These are phyloP conservation scores for Marasmius fiardii DNA, from an alignment of 1,284 basidiomycete genomes.

Conservation along the genomic window DNA sequence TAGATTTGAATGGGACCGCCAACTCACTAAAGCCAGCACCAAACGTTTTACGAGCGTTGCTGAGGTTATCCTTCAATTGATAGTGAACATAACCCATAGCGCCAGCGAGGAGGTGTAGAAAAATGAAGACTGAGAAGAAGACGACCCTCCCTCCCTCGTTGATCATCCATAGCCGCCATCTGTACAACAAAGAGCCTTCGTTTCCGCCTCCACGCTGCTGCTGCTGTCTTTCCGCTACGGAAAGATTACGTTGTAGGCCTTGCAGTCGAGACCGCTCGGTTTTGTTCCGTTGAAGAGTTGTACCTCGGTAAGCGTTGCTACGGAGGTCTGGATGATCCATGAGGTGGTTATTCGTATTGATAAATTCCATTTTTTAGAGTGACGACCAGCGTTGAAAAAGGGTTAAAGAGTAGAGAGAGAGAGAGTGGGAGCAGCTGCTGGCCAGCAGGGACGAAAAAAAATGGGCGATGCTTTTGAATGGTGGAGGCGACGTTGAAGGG, in stretches of 20 bases:
- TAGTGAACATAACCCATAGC: slow-evolving; percentile 77
- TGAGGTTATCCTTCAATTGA: slow-evolving; percentile 70
- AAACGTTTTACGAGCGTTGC: slow-evolving; percentile 59
- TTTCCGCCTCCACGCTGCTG: slow-evolving; percentile 18
- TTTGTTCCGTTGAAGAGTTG: slow-evolving; percentile 24
- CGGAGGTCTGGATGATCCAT: slow-evolving; percentile 13
- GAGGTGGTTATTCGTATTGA: slow-evolving; percentile 7
- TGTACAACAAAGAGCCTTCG: slow-evolving; percentile 38
- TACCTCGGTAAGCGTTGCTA: background rate
- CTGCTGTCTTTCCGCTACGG: slow-evolving; percentile 26
- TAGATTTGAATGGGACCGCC: too few species aligned
- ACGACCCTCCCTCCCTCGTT: slow-evolving; percentile 80
- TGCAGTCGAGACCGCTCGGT: slow-evolving; percentile 22
- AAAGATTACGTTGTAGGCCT: slow-evolving; percentile 38
- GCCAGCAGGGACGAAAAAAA: too few species aligned
- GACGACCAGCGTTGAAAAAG: slow-evolving; percentile 11
- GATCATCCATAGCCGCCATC: slow-evolving; percentile 80
- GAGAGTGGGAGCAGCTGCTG: too few species aligned
- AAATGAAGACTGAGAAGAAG: slow-evolving; percentile 74
- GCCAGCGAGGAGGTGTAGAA: slow-evolving; percentile 75
- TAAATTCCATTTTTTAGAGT: slow-evolving; percentile 8
- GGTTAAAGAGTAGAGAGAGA: too few species aligned
- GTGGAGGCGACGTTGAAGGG: too few species aligned
- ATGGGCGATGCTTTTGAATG: too few species aligned
- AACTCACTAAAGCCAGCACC: slow-evolving; percentile 73